Base-by-base conservation (phyloP, 495 filamentous ascomycete species). In the Hyaloscypha finlandica region DNA sequence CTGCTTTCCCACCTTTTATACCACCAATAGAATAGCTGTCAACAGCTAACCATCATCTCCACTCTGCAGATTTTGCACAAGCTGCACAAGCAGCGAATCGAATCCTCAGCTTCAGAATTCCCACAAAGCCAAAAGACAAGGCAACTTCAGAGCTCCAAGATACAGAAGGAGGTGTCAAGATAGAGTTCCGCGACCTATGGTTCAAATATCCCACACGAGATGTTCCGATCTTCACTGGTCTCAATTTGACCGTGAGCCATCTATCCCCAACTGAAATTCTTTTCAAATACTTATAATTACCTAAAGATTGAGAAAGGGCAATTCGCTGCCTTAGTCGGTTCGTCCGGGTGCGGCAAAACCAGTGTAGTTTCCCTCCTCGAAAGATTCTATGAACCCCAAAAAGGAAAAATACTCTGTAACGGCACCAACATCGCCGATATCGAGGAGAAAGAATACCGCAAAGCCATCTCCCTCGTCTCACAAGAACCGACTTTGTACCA, bases 341-440 rank as follows among this genome's bases (percentile, higher is more conserved):
- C 84, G 11, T 85, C 82, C 32, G 87, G 87, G 30, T 83, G 84
- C 57, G 87, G 87, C 39, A 90, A 90, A 73, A 84, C 81, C 3
- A 87, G 86, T 1, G 84, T 86, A 30, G 83, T 90, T 59, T 82
- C 82, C 0, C 76, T 89, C 6, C 74, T 88, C 3, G 86, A 89
- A 68, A 81, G 85, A 29, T 81, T 88, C 71, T 89, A 89, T 75
- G 77, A 77, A 6, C 78, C 81, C 0, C 65, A 72, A 32, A 68
- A 78, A 3, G 79, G 84, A 29, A 71, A 76, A 8, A 76, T 82
- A 8, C 31, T 35, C 4, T 35, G 22, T 1, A 29, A 42, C 42
- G 25, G 30, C 58, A 75, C 12, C 73, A 84, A 58, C 70, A 83
- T 63, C 19, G 25, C 42, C 8, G 31, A 35, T 30, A 16, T 83